Percentiles rank a stretch among this genome's conserved stretches.
Evolutionary conservation across 2,329 filamentous ascomycete genomes (phyloP).

Genomic region (Eutypa lata): DNA sequence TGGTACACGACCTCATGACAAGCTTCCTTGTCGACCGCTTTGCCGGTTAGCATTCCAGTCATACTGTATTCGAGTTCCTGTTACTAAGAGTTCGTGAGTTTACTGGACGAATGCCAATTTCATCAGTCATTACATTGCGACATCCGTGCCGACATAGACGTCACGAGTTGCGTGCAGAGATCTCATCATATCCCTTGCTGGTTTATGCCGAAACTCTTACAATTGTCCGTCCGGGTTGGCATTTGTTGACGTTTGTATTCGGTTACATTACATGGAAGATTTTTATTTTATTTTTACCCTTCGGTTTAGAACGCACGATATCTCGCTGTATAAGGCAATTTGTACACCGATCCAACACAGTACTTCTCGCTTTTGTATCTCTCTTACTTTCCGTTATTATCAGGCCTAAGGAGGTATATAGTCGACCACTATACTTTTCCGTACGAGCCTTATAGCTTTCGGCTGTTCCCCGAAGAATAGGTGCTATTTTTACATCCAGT

Average conservation of each 20-base stretch:
- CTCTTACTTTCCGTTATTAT: too few species aligned
- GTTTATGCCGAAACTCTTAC: constrained; percentile 4
- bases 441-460: too few species aligned
- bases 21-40: constrained; percentile 5
- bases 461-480: too few species aligned
- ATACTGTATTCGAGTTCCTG: constrained; percentile 16
- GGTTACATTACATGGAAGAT: too few species aligned
- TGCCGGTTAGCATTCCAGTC: constrained; percentile 10
- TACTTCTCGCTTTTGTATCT: too few species aligned
- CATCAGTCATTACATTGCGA: constrained; percentile 15
- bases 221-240: neutral
- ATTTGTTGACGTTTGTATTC: neutral
- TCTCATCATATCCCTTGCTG: constrained; percentile 7
- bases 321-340: too few species aligned
- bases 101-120: constrained; percentile 10
- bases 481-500: too few species aligned
- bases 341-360: too few species aligned
- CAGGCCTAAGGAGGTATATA: too few species aligned
- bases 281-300: too few species aligned
- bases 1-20: constrained; percentile 21
- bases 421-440: too few species aligned
- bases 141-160: constrained; percentile 18
- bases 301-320: too few species aligned
- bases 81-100: constrained; percentile 18
- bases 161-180: constrained; percentile 14